Conservation (phyloP, 192 early-diverging fungal species). For the Coemansia sp. region DNA sequence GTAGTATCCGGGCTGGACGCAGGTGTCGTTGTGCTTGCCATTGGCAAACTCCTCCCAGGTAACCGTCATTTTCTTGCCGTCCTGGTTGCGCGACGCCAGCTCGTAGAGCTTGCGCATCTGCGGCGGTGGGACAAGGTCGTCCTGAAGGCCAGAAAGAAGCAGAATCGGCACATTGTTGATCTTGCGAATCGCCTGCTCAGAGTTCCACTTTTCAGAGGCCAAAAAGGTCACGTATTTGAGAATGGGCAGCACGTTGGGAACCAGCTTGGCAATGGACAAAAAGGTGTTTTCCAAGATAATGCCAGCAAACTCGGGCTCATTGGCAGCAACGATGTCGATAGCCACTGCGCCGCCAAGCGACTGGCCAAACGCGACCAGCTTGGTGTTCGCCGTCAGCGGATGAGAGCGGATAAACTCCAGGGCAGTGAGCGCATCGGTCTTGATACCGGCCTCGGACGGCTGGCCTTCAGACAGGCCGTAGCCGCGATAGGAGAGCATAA, state of each 20-base stretch:
- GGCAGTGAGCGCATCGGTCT: conserved; percentile 82
- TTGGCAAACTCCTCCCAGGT: conserved; percentile 64
- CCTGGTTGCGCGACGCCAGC: conserved; percentile 49
- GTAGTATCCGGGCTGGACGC: conserved; percentile 82
- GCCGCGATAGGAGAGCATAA: conserved; percentile 98
- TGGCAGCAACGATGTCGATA: conserved; percentile 75
- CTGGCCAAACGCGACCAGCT: conserved; percentile 89
- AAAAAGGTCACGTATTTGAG: conserved; percentile 72
- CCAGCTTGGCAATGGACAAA: conserved; percentile 78
- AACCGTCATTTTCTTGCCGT: conserved; percentile 18
- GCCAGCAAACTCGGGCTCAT: conserved; percentile 74
- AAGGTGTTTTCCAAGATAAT: conserved; percentile 96
- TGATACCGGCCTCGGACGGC: conserved; percentile 82
- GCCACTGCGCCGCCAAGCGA: conserved; percentile 97
- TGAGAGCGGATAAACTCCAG: conserved; percentile 81
- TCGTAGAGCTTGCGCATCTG: conserved; percentile 83
- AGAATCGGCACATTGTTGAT: conserved; percentile 70
- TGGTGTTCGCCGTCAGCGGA: conserved; percentile 67
- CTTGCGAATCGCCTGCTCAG: conserved; percentile 65
- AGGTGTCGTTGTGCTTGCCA: conserved; percentile 94
- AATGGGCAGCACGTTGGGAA: conserved; percentile 79
- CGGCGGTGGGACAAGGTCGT: conserved; percentile 83
- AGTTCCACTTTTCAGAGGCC: conserved; percentile 87
- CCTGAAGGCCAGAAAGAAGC: conserved; percentile 74
- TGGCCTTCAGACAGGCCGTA: conserved; percentile 87